These are phyloP conservation scores for Plantago major DNA, from an alignment of 257 asterid genomes.

Conservation along the genomic window DNA sequence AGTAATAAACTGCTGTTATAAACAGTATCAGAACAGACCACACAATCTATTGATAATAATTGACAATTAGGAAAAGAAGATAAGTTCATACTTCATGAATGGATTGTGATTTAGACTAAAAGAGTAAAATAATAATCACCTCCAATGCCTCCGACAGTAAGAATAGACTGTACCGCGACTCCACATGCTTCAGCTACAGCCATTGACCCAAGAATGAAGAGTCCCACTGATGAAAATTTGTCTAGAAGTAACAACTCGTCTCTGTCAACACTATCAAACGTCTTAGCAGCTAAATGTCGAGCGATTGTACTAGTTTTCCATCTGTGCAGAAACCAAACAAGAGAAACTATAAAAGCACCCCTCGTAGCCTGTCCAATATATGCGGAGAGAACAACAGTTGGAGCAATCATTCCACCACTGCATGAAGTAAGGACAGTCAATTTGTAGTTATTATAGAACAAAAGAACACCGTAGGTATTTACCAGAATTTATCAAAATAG, in stretches of 20 bases:
- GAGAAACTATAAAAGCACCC: slow-evolving; percentile 62
- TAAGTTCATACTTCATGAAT: too few species aligned
- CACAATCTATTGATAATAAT: slow-evolving; percentile 6
- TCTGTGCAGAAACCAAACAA: slow-evolving; percentile 80
- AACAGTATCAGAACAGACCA: slow-evolving; percentile 2
- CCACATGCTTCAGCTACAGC: slow-evolving; percentile 92
- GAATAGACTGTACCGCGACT: slow-evolving; percentile 85
- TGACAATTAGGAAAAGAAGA: neutral
- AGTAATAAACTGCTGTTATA: neutral
- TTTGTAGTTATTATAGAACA: slow-evolving; percentile 4
- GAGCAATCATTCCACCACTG: slow-evolving; percentile 85
- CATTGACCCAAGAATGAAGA: slow-evolving; percentile 69
- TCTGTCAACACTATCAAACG: slow-evolving; percentile 42
- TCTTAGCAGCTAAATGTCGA: slow-evolving; percentile 53
- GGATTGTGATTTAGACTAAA: too few species aligned
- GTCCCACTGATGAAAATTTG: slow-evolving; percentile 71
- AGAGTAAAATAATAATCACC: slow-evolving; percentile 32
- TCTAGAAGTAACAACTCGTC: slow-evolving; percentile 63
- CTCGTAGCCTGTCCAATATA: slow-evolving; percentile 71
- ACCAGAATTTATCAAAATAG: neutral
- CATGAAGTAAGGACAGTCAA: slow-evolving; percentile 20
- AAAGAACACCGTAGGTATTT: neutral
- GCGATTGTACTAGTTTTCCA: slow-evolving; percentile 79
- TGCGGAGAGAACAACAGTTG: slow-evolving; percentile 51
- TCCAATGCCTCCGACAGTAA: slow-evolving; percentile 97